phyloP scores from a whole-genome alignment of 805 yeast species.

The Candida sonorensis region DNA sequence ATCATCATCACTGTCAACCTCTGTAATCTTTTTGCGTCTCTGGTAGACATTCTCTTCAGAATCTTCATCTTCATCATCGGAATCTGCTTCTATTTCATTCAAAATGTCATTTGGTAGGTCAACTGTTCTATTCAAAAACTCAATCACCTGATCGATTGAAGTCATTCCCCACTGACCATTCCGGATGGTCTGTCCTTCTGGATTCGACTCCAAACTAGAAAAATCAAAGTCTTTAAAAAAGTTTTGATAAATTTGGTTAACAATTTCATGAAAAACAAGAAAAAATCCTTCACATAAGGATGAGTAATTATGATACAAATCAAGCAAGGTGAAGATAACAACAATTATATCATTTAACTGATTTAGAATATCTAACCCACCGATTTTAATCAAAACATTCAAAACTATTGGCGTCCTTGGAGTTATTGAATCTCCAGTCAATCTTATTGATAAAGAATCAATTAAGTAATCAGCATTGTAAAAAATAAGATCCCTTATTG shows the following conservation, averaged over 20 bases:
- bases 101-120: conserved; percentile 18
- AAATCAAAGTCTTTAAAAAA: conserved; percentile 29
- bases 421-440: conserved; percentile 65
- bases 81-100: conserved; percentile 3
- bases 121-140: conserved; percentile 33
- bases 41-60: conserved; percentile 11
- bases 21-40: conserved; percentile 18
- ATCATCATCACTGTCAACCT: conserved; percentile 29
- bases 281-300: conserved; percentile 68
- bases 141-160: conserved; percentile 35
- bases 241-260: conserved; percentile 36
- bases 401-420: conserved; percentile 70
- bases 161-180: conserved; percentile 59
- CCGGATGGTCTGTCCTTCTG: conserved; percentile 21
- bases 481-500: conserved; percentile 47
- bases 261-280: conserved; percentile 56
- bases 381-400: conserved; percentile 58
- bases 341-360: conserved; percentile 64
- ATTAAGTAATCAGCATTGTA: conserved; percentile 75
- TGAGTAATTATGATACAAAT: conserved; percentile 78
- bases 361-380: conserved; percentile 58
- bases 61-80: conserved; percentile 7
- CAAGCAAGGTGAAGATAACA: conserved; percentile 70
- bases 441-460: conserved; percentile 65
- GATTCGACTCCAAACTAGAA: conserved; percentile 12